phyloP scores from a whole-genome alignment of 371 early-diverging fungal genomes.

The Zopfochytrium polystomum region DNA sequence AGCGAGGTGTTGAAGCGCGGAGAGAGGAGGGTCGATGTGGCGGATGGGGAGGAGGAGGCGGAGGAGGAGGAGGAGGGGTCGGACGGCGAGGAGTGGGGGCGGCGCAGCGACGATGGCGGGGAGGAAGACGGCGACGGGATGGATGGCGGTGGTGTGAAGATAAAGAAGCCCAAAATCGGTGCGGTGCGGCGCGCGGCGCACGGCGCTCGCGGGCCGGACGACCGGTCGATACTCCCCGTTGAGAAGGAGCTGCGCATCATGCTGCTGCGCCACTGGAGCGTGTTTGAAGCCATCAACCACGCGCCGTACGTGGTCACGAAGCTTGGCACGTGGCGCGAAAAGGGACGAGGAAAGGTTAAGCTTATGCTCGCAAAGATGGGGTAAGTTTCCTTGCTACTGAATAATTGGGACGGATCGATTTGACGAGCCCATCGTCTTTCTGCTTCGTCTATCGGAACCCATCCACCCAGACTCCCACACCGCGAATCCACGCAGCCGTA shows the following conservation, averaged over 20 bases:
- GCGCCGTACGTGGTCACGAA: slow-evolving; percentile 79
- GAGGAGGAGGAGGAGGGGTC: slow-evolving; percentile 13
- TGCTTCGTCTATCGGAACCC: no score
- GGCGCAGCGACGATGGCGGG: slow-evolving; percentile 17
- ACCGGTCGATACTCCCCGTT: slow-evolving; percentile 30
- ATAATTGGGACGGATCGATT: slow-evolving; percentile 3
- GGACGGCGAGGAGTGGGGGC: not conserved
- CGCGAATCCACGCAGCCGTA: slow-evolving; percentile 68
- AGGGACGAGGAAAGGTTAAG: slow-evolving; percentile 69
- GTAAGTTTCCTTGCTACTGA: slow-evolving; percentile 32
- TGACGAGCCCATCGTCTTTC: not conserved
- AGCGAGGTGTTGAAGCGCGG: no score
- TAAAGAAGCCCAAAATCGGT: slow-evolving; percentile 3
- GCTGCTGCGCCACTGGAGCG: slow-evolving; percentile 87
- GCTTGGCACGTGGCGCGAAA: slow-evolving; percentile 81
- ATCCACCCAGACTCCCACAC: slow-evolving; percentile 64
- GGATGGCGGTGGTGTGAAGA: slow-evolving; percentile 4
- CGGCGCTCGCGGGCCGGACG: slow-evolving; percentile 29
- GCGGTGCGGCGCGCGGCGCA: slow-evolving; percentile 10
- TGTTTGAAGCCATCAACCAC: slow-evolving; percentile 82
- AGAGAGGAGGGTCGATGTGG: not conserved
- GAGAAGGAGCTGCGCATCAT: slow-evolving; percentile 80
- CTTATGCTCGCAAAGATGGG: slow-evolving; percentile 88
- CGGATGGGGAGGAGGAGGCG: not conserved
- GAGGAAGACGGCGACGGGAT: slow-evolving; percentile 11